Evolutionary conservation across 139 green algal species (phyloP).

Genomic region (Pseudopediastrum boryanum): DNA sequence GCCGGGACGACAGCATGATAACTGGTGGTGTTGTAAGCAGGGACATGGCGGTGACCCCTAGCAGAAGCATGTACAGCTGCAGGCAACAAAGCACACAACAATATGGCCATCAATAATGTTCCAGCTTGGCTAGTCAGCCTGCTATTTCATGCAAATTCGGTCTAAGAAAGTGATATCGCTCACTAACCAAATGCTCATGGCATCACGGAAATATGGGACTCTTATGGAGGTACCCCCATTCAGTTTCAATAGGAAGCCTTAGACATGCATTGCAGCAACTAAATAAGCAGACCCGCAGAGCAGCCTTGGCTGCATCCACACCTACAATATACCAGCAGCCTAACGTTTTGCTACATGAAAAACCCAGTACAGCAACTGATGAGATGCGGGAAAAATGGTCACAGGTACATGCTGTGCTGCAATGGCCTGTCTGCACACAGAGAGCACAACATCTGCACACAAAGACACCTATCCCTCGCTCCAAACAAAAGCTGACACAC

Average conservation of each 20-base stretch:
- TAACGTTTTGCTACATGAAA: too few species aligned
- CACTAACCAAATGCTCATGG: neutral
- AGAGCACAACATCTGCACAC: neutral
- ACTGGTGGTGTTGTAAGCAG: constrained; percentile 92
- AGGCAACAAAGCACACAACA: neutral
- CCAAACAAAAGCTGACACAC: neutral
- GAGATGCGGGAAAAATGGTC: too few species aligned
- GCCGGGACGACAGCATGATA: constrained; percentile 45
- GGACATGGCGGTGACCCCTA: constrained; percentile 91
- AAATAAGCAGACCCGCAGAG: too few species aligned
- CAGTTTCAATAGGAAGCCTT: neutral
- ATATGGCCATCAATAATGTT: neutral
- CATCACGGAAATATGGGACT: neutral
- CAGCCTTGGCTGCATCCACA: too few species aligned
- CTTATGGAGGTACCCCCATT: neutral
- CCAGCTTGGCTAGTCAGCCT: neutral
- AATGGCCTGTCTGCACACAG: neutral
- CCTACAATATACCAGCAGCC: too few species aligned
- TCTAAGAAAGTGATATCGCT: neutral
- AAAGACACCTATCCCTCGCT: too few species aligned
- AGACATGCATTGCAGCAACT: constrained; percentile 3
- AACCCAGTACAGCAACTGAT: too few species aligned
- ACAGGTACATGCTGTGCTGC: neutral
- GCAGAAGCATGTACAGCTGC: constrained; percentile 91
- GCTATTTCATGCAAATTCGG: neutral